Percentiles rank a stretch among this genome's conserved stretches.
phyloP scores from a whole-genome alignment of 768 basidiomycete species.

The Xerocomellus dryophilus region DNA sequence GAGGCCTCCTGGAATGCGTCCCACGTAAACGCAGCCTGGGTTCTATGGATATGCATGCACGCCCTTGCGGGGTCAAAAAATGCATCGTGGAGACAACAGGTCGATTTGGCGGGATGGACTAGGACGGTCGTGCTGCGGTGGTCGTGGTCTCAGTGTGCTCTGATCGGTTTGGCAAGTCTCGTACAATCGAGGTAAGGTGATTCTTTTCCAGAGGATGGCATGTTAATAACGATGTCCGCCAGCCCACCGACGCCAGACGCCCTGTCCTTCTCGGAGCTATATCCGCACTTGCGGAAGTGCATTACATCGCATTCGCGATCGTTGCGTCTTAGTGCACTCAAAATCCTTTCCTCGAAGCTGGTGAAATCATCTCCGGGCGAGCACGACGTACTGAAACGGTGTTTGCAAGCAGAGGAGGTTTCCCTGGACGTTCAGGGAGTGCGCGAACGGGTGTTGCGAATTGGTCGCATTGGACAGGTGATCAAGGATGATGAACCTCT shows the following conservation, averaged over 20 bases:
- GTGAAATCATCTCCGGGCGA: slow-evolving; percentile 43
- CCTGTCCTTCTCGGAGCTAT: slow-evolving; percentile 47
- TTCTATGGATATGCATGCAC: slow-evolving; percentile 58
- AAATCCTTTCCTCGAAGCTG: slow-evolving; percentile 55
- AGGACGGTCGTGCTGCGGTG: slow-evolving; percentile 46
- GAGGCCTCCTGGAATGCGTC: slow-evolving; percentile 34
- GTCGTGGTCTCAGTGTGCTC: slow-evolving; percentile 54
- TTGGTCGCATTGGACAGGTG: slow-evolving; percentile 65
- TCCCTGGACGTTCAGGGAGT: slow-evolving; percentile 76
- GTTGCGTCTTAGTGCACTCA: slow-evolving; percentile 62
- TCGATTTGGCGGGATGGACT: slow-evolving; percentile 52
- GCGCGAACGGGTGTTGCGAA: slow-evolving; percentile 78
- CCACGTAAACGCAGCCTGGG: slow-evolving; percentile 48
- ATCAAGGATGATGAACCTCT: slow-evolving; percentile 49
- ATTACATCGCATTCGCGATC: slow-evolving; percentile 71
- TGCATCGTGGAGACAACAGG: slow-evolving; percentile 45
- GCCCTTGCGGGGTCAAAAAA: slow-evolving; percentile 40
- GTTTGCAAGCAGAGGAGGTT: slow-evolving; percentile 79
- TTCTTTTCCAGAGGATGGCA: background rate
- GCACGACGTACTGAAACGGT: slow-evolving; percentile 57
- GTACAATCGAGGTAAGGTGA: slow-evolving; percentile 43
- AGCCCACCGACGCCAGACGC: slow-evolving; percentile 22
- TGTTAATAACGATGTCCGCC: background rate
- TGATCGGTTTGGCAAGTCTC: slow-evolving; percentile 53
- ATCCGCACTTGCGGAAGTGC: slow-evolving; percentile 47